Percentiles rank a stretch among this genome's conserved stretches.
These are phyloP conservation scores for Blastobotrys serpentis DNA, from an alignment of 1,139 yeast genomes.

Conservation along the genomic window DNA sequence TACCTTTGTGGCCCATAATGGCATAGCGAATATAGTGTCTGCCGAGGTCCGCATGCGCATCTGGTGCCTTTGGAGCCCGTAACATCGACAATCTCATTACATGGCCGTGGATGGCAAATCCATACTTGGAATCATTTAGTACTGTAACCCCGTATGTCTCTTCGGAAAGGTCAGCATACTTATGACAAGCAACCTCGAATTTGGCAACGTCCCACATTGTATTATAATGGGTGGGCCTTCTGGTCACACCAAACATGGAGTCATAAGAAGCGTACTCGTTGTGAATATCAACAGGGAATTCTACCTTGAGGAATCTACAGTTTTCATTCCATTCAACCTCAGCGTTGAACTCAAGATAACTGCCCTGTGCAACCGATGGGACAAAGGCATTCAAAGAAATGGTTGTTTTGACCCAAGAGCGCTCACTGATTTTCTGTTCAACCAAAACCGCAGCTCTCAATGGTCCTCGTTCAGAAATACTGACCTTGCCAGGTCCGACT, in stretches of 20 bases:
- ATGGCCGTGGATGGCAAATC: slow-evolving; percentile 89
- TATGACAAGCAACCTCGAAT: slow-evolving; percentile 93
- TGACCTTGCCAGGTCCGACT: slow-evolving; percentile 44
- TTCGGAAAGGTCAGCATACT: slow-evolving; percentile 89
- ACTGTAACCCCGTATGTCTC: slow-evolving; percentile 83
- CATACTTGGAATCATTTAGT: slow-evolving; percentile 83
- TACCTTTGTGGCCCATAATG: slow-evolving; percentile 74
- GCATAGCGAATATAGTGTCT: slow-evolving; percentile 80
- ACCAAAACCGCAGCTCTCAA: slow-evolving; percentile 61
- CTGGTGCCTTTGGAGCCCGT: slow-evolving; percentile 89
- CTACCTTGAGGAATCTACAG: slow-evolving; percentile 87
- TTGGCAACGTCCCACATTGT: slow-evolving; percentile 96
- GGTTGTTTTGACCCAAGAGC: slow-evolving; percentile 61
- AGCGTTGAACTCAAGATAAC: slow-evolving; percentile 53
- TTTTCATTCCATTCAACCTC: slow-evolving; percentile 85
- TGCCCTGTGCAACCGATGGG: slow-evolving; percentile 33
- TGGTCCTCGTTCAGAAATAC: slow-evolving; percentile 53
- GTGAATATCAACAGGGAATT: slow-evolving; percentile 83
- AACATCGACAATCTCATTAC: slow-evolving; percentile 77
- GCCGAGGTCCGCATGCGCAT: slow-evolving; percentile 93
- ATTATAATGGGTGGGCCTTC: slow-evolving; percentile 90
- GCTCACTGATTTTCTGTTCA: slow-evolving; percentile 53
- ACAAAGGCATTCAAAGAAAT: slow-evolving; percentile 66
- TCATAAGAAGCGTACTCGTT: slow-evolving; percentile 81
- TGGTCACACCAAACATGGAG: slow-evolving; percentile 91